Evolutionary conservation across 148 eudicot species (phyloP).

Genomic region (Talinum fruticosum): DNA sequence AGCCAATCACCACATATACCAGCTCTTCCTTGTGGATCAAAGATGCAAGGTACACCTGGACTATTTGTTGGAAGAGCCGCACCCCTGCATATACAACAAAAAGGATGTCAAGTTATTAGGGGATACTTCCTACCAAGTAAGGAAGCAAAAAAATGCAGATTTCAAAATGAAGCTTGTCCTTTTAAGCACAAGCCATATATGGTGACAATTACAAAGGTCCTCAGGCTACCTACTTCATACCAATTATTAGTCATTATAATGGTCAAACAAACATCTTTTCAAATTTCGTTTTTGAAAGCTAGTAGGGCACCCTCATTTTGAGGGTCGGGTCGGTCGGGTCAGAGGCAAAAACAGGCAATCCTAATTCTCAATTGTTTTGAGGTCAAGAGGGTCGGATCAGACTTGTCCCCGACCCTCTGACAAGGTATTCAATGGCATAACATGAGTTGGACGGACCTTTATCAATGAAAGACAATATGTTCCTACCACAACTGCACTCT

Average conservation of each 20-base stretch:
- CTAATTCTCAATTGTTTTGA: not conserved
- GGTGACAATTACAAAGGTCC: not conserved
- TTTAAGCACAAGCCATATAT: not conserved
- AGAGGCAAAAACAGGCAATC: no score
- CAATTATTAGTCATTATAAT: not conserved
- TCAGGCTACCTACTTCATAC: not conserved
- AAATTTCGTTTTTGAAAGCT: constrained; percentile 5
- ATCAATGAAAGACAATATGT: not conserved
- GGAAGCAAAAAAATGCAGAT: constrained; percentile 2
- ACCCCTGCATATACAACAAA: constrained; percentile 57
- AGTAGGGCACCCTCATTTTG: no score
- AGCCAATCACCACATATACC: constrained; percentile 99
- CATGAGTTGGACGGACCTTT: not conserved
- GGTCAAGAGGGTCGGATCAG: no score
- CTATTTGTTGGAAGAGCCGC: constrained; percentile 98
- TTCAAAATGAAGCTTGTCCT: not conserved
- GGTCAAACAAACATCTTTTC: not conserved
- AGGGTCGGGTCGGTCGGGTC: no score
- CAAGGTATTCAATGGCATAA: not conserved
- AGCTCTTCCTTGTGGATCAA: constrained; percentile 93
- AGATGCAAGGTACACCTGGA: constrained; percentile 86
- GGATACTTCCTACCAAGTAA: not conserved
- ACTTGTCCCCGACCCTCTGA: no score
- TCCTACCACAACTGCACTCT: constrained; percentile 80
- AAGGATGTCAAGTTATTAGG: not conserved